Conservation (phyloP, 805 yeast genomes). For the Brettanomyces custersianus region DNA sequence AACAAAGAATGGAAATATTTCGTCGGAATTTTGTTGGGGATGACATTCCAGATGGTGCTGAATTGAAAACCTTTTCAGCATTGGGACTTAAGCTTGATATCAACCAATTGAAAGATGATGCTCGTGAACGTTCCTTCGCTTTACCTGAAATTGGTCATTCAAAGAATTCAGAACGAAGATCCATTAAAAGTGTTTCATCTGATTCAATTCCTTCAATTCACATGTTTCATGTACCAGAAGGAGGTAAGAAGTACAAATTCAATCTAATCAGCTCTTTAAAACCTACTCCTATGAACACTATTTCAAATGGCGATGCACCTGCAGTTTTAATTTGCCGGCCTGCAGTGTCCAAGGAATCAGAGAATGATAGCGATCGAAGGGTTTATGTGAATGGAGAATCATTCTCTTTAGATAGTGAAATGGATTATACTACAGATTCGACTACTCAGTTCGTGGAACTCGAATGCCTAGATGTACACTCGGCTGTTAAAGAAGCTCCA, state of each 20-base stretch:
- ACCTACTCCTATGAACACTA: conserved; percentile 10
- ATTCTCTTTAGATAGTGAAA: conserved; percentile 6
- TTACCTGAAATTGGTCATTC: too few relatives aligned
- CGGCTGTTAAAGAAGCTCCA: conserved; percentile 38
- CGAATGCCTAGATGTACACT: conserved; percentile 38
- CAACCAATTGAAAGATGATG: conserved; percentile 23
- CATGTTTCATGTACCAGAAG: conserved; percentile 25
- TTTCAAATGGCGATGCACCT: conserved; percentile 16
- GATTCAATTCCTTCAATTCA: conserved; percentile 29
- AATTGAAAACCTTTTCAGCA: conserved; percentile 9
- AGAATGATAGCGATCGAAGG: too few relatives aligned
- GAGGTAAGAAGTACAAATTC: conserved; percentile 19
- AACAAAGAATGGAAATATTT: conserved; percentile 51
- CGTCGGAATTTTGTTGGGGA: conserved; percentile 27
- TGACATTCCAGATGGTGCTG: background rate
- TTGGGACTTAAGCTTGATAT: conserved; percentile 23
- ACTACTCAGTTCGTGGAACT: conserved; percentile 30
- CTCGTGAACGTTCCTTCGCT: conserved; percentile 22
- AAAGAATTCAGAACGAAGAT: too few relatives aligned
- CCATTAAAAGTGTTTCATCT: too few relatives aligned
- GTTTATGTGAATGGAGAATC: too few relatives aligned
- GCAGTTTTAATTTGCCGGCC: conserved; percentile 24
- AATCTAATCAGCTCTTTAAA: conserved; percentile 4
- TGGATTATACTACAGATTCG: conserved; percentile 30
- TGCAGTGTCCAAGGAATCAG: too few relatives aligned